Base-by-base conservation (phyloP, 129 eudicot species). In the Rutidosis leptorrhynchoides region DNA sequence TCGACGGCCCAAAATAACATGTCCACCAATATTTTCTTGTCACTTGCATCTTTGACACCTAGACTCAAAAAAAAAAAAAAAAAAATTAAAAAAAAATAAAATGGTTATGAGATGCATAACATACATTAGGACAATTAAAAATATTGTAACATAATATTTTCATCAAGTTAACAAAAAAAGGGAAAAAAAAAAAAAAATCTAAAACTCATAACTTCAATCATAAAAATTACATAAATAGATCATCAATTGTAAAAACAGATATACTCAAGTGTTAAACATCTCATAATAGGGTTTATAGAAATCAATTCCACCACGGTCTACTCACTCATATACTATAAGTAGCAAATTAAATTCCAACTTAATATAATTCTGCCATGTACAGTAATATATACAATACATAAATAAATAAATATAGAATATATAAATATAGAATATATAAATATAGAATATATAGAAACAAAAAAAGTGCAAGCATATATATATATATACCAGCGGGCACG, bases 1-100 rank as follows among this genome's bases (percentile, higher is more conserved):
- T 93, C 98, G 33, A 93, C 98, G 0, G 98, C 98, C 98, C 98
- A 93, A 74, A 93, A 93, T 74, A 93, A 79, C 98, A 93, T 93
- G 68, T 93, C 98, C 58, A 93, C 98, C 68, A 93, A 71, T 65
- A 93, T 93, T 80, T 93, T 93, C 81, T 93, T 93, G 80, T 93
- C 98, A 25, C 96, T 88, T 21, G 98, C 95, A 72, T 93, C 98
- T 79, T 92, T 92, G 25, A 75, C 96, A 65, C 98, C 98, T 92
- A 67, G 6, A 17, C 70, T 66, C 52, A 51, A 3, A 6, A 45
- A 62, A 27, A n/a, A 29, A 78, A n/a, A n/a, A n/a, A n/a, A n/a
- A n/a, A n/a, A n/a, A n/a, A n/a, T n/a, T n/a, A n/a, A n/a, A n/a
- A n/a, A n/a, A n/a, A n/a, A n/a, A n/a, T n/a, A n/a, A n/a, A n/a